Base-by-base conservation (phyloP, 169 alveolate species). In the Cardiosporidium cionae region DNA sequence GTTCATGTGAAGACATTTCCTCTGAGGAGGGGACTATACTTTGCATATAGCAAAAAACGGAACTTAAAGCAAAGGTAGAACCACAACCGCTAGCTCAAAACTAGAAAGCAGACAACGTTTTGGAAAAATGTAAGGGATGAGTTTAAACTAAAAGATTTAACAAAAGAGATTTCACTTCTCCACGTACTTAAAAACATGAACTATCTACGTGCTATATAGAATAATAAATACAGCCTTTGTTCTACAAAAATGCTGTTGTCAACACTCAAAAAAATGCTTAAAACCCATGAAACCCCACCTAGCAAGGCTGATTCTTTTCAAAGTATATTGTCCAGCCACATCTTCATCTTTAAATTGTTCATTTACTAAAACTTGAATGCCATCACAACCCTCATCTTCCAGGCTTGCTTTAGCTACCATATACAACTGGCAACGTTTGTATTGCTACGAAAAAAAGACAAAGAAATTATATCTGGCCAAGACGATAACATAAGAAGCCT, bases 351-450 rank as follows among this genome's bases (percentile, higher is more conserved):
- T 7, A 65, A 65, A 74, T 2, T 68, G 67, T 32, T 76, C 85
- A 32, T 77, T 74, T 4, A 65, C 72, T 16, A 79, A 69, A 9
- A 83, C 33, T 27, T 79, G 73, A 35, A 83, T 36, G 16, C 78
- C 66, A 64, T 68, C 77, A 58, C 68, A 72, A 32, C 37, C 74
- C 4, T 80, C 34, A 37, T 80, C 83, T 35, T 83, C 86, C 35
- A 79, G 27, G 36, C 83, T 54, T 25, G 81, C 85, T 52, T 66
- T 76, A 3, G 88, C 84, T 31, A 83, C 78, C 33, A 83, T 62
- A 65, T 79, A 79, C 5, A 74, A 64, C 72, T 83, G 86, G 52
- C 86, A 78, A 5, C 73, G 58, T 33, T 36, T 52, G 69, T 79
- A 83, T 68, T 83, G 84, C 76, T 72, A 67, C 62, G 63, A 7